Evolutionary conservation across 2,329 filamentous ascomycete genomes (phyloP).

Genomic region (Diplodia sapinea): DNA sequence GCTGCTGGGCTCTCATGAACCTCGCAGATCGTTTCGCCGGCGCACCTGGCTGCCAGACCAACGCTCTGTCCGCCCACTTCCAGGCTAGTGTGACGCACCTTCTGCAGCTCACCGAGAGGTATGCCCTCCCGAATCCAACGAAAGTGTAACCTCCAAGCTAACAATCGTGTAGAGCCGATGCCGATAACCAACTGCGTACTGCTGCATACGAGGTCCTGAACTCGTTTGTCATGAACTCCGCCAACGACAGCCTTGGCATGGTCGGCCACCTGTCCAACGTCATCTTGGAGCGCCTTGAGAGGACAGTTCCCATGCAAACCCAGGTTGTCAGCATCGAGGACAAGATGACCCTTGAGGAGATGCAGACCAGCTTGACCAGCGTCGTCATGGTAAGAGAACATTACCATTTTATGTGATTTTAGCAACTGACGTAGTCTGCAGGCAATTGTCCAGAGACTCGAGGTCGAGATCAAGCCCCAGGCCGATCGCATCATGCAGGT

Average conservation of each 20-base stretch:
- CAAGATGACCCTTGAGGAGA: constrained; percentile 92
- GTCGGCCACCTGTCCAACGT: constrained; percentile 85
- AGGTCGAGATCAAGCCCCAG: constrained; percentile 87
- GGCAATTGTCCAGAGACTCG: constrained; percentile 87
- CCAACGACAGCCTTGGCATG: constrained; percentile 79
- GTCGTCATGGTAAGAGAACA: constrained; percentile 69
- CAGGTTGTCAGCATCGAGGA: constrained; percentile 98
- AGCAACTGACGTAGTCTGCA: constrained; percentile 32
- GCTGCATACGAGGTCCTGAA: constrained; percentile 97
- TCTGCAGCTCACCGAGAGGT: constrained; percentile 81
- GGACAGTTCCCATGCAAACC: constrained; percentile 84
- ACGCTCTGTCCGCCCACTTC: constrained; percentile 90
- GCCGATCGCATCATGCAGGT: constrained; percentile 94
- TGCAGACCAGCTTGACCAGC: constrained; percentile 93
- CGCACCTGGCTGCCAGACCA: constrained; percentile 76
- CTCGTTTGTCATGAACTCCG: constrained; percentile 89
- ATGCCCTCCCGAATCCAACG: constrained; percentile 34
- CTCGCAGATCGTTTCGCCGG: constrained; percentile 93
- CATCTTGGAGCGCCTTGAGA: constrained; percentile 87
- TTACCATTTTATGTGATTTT: constrained; percentile 24
- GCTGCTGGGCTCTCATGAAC: constrained; percentile 99
- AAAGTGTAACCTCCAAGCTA: constrained; percentile 27
- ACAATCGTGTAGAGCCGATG: constrained; percentile 60
- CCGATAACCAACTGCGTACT: constrained; percentile 87
- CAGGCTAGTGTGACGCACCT: constrained; percentile 87